These are phyloP conservation scores for Crotalaria pallida DNA, from an alignment of 306 rosid species.

Conservation along the genomic window DNA sequence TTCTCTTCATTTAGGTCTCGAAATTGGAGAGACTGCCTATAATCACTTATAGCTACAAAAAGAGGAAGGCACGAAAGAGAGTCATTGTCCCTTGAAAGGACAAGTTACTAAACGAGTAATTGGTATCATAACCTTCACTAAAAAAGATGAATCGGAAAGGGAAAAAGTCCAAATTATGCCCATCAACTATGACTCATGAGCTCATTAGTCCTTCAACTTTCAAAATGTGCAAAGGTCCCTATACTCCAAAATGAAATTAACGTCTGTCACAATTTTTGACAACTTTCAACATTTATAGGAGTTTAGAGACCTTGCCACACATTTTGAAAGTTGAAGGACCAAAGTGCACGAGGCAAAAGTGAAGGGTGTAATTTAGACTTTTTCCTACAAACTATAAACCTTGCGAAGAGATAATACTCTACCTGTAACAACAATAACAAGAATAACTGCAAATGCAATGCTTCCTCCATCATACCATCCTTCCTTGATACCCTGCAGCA, in stretches of 20 bases:
- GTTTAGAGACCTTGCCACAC: no score
- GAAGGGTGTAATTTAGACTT: no score
- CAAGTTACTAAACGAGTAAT: not conserved
- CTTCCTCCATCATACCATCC: constrained; percentile 99
- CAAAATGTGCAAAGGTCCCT: no score
- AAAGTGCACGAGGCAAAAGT: no score
- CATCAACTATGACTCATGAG: no score
- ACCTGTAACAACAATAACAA: constrained; percentile 94
- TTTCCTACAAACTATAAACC: not conserved
- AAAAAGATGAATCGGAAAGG: not conserved
- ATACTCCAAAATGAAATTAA: no score
- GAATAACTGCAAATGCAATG: constrained; percentile 95
- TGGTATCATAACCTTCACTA: not conserved
- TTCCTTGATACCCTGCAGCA: constrained; percentile 77
- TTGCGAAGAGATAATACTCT: constrained; percentile 3
- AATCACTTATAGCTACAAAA: constrained; percentile 77
- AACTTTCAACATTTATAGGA: no score
- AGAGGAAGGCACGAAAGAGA: not conserved
- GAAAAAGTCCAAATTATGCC: not conserved
- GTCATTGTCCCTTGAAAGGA: not conserved
- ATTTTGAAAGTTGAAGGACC: no score
- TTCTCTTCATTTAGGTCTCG: constrained; percentile 88
- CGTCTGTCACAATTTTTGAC: no score
- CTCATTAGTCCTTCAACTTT: no score
- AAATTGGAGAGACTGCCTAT: constrained; percentile 94